These are phyloP conservation scores for Lipomyces mesembrius DNA, from an alignment of 805 yeast genomes.

Conservation along the genomic window DNA sequence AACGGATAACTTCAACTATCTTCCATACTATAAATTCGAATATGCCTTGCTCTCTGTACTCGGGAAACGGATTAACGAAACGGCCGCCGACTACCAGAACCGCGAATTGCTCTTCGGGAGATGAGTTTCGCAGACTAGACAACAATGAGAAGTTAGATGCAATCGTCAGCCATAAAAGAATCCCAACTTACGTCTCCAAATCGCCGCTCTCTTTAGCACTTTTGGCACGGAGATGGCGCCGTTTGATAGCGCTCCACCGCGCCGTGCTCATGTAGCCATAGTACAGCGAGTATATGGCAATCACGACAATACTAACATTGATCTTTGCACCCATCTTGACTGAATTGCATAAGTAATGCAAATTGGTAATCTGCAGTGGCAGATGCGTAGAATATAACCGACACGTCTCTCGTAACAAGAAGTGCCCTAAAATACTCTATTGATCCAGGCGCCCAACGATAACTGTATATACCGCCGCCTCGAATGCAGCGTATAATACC, in stretches of 20 bases:
- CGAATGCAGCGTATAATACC: neutral
- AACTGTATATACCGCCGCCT: neutral
- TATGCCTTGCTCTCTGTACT: slow-evolving; percentile 86
- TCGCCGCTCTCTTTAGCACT: slow-evolving; percentile 22
- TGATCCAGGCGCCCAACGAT: neutral
- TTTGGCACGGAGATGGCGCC: slow-evolving; percentile 24
- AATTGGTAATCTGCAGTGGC: neutral
- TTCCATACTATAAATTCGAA: slow-evolving; percentile 82
- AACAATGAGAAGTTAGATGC: neutral
- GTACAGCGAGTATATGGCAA: slow-evolving; percentile 26
- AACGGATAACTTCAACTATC: slow-evolving; percentile 68
- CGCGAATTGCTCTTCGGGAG: slow-evolving; percentile 34
- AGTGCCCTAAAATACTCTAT: neutral
- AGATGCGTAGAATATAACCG: neutral
- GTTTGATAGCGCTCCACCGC: slow-evolving; percentile 21
- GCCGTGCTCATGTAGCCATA: slow-evolving; percentile 23
- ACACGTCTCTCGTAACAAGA: neutral
- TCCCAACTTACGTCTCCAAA: slow-evolving; percentile 22
- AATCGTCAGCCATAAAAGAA: neutral
- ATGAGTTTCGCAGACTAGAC: slow-evolving; percentile 14
- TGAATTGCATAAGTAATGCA: neutral
- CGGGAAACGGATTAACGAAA: slow-evolving; percentile 88
- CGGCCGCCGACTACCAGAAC: slow-evolving; percentile 57
- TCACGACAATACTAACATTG: slow-evolving; percentile 18
- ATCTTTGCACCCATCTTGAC: slow-evolving; percentile 15